Evolutionary conservation across 176 grass and related monocot species (phyloP), one percentile per base, ranked within the genome.

Genomic region (Oryza officinalis): DNA sequence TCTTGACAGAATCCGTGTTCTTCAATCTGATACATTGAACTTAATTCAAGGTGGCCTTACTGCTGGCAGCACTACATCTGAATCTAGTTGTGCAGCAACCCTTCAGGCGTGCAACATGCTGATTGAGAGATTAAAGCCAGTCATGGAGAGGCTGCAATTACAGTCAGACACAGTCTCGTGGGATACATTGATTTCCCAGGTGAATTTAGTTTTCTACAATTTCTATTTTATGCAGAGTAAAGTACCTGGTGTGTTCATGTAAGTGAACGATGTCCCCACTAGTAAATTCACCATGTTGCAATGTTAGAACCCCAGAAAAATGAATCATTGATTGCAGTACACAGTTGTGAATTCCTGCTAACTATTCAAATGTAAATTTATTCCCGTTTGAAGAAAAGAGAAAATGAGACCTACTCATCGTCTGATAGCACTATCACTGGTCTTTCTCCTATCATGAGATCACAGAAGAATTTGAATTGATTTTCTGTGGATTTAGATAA

Each of bases 11-110:
- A 74, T 93, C 18, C 81, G 91, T 1, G 54, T 97, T 77, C 71
- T 97, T 72, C 94, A 97, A 63, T 75, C 89, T 13, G 94, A 97
- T 75, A 93, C 91, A 15, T 72, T 93, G 37, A 97, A 83, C 64
- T 81, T 97, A 76, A 76, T 91, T 41, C 91, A 97, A 76, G 78
- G 91, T 80, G 89, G 94, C 54, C 7, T 80, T 45, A 97, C 91
- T 43, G 78, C 43, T 81, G 87, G 81, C 3, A 93, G 94, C 45
- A 97, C 84, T 8, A 46, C 84, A 17, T 93, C 91, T 71, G 94
- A 97, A 77, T 77, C 86, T 61, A 93, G 94, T 27, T 93, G 94
- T 72, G 89, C 86, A 74, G 94, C 89, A 14, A 86, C 69, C 37
- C 91, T 85, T 80, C 65, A 88, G 50, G 84, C 94, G 6, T 97